phyloP scores from a whole-genome alignment of 116 monocot species.

The Papilionanthe hybrid region DNA sequence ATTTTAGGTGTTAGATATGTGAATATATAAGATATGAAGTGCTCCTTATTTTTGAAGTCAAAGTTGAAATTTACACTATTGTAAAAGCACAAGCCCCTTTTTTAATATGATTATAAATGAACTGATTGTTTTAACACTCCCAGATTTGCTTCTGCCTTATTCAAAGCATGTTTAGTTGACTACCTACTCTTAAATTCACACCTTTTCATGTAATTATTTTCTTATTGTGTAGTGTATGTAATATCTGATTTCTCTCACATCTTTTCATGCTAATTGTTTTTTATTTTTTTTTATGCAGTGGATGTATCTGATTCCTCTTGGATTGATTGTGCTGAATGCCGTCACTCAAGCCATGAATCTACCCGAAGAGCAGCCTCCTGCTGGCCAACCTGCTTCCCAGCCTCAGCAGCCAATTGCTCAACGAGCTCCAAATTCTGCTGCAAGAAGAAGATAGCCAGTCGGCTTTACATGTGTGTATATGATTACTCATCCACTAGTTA shows the following conservation, averaged over 20 bases:
- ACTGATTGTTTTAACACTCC: too few relatives aligned
- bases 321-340: slow-evolving; percentile 77
- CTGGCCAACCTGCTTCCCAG: slow-evolving; percentile 41
- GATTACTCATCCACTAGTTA: background rate
- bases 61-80: too few relatives aligned
- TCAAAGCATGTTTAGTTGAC: background rate
- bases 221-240: too few relatives aligned
- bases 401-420: slow-evolving; percentile 45
- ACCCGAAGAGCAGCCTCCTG: slow-evolving; percentile 54
- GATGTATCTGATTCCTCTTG: slow-evolving; percentile 96
- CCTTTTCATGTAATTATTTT: too few relatives aligned
- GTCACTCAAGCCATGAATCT: slow-evolving; percentile 83
- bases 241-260: too few relatives aligned
- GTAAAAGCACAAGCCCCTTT: too few relatives aligned
- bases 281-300: slow-evolving; percentile 62
- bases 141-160: background rate
- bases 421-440: slow-evolving; percentile 55
- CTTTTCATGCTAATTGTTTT: background rate
- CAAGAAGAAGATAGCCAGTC: slow-evolving; percentile 50
- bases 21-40: too few relatives aligned
- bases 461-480: background rate
- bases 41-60: too few relatives aligned
- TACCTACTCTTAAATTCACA: background rate
- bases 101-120: too few relatives aligned
- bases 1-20: too few relatives aligned